Conservation (phyloP, 495 filamentous ascomycete genomes). For the Podospora appendiculata region DNA sequence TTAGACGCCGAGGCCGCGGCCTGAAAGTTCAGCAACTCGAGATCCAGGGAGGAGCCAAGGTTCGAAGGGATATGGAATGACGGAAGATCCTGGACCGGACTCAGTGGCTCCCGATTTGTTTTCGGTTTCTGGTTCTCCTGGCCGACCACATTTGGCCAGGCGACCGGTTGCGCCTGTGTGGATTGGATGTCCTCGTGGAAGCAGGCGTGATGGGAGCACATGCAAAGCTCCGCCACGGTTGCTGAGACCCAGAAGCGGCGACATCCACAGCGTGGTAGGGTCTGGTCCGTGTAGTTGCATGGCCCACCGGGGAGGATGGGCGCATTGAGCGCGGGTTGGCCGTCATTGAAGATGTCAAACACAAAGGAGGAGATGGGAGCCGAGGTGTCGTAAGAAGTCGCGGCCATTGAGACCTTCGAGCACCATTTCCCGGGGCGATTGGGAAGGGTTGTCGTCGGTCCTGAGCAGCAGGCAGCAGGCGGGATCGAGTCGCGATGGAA, state of each 20-base stretch:
- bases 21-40: constrained; percentile 22
- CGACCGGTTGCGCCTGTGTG: constrained; percentile 11
- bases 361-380: constrained; percentile 32
- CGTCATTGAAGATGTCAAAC: constrained; percentile 42
- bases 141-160: constrained; percentile 15
- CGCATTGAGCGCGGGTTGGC: constrained; percentile 18
- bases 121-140: constrained; percentile 40
- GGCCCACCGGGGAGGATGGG: constrained; percentile 43
- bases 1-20: constrained; percentile 13
- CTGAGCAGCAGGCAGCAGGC: background rate
- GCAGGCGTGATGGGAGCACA: constrained; percentile 67
- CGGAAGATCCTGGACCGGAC: constrained; percentile 33
- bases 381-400: constrained; percentile 32
- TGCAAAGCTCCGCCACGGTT: constrained; percentile 47
- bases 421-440: constrained; percentile 22
- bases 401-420: constrained; percentile 37
- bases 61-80: constrained; percentile 24
- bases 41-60: constrained; percentile 24
- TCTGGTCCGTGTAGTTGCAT: constrained; percentile 56
- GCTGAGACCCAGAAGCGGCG: constrained; percentile 52
- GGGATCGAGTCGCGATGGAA: constrained; percentile 2
- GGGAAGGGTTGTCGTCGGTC: background rate
- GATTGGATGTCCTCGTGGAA: constrained; percentile 48
- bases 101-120: constrained; percentile 33
- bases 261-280: constrained; percentile 52